These are phyloP conservation scores for Euptelea pleiosperma DNA, from an alignment of 164 flowering plant genomes.

Conservation along the genomic window DNA sequence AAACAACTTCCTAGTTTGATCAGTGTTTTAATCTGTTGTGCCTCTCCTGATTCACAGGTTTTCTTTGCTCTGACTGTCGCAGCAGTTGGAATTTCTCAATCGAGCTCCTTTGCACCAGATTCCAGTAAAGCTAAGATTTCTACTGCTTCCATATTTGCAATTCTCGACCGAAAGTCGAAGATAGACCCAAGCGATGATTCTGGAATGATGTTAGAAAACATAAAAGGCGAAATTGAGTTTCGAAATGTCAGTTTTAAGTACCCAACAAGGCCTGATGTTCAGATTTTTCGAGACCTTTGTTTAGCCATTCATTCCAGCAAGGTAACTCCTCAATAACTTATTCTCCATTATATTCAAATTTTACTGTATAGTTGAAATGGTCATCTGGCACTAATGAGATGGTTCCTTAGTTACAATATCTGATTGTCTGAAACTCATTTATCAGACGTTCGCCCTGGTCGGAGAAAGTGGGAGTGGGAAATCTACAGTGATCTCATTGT, in stretches of 20 bases:
- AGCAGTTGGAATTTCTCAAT: constrained; percentile 41
- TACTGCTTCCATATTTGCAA: constrained; percentile 42
- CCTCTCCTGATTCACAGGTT: constrained; percentile 29
- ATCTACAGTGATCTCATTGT: constrained; percentile 31
- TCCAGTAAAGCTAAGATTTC: constrained; percentile 37
- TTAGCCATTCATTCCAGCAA: constrained; percentile 38
- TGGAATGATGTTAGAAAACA: constrained; percentile 34
- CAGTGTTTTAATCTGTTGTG: neutral
- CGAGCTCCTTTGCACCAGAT: constrained; percentile 40
- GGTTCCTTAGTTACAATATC: neutral
- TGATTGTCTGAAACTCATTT: neutral
- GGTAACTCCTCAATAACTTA: constrained; percentile 24
- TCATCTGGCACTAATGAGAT: neutral
- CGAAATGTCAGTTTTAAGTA: constrained; percentile 48
- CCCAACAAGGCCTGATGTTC: constrained; percentile 44
- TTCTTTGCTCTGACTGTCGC: constrained; percentile 51
- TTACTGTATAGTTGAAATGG: no score
- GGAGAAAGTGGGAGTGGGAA: constrained; percentile 42
- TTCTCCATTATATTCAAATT: no score
- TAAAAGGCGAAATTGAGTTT: constrained; percentile 49
- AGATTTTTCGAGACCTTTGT: constrained; percentile 41
- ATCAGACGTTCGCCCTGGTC: constrained; percentile 29
- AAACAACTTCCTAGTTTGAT: neutral
- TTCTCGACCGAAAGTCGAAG: constrained; percentile 46
- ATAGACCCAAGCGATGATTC: constrained; percentile 44